Evolutionary conservation across 805 yeast species (phyloP).

Genomic region (Cyberlindnera mycetangii): DNA sequence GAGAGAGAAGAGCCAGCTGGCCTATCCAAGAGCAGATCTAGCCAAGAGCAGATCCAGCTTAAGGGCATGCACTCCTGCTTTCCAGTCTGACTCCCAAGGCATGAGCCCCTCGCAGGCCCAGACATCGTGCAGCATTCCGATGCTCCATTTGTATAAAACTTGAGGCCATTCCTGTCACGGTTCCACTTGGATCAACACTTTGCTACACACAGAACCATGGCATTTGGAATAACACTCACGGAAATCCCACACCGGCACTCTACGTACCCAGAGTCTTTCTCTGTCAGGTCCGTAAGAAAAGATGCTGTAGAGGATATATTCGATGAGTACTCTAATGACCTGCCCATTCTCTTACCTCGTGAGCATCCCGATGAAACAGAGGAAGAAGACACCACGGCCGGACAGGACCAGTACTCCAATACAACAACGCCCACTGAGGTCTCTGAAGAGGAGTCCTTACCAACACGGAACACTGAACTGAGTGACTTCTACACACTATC

Average conservation of each 20-base stretch:
- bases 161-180: too few species aligned
- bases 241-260: not conserved
- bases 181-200: not conserved
- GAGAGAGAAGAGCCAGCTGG: too few species aligned
- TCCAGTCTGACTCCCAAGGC: too few species aligned
- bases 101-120: too few species aligned
- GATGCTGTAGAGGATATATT: conserved; percentile 1
- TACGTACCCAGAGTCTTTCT: not conserved
- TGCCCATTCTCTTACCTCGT: not conserved
- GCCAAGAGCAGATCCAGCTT: too few species aligned
- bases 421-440: not conserved
- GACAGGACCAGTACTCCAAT: not conserved
- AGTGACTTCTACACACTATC: conserved; percentile 57
- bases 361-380: not conserved
- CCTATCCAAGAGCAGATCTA: too few species aligned
- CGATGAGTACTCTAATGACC: not conserved
- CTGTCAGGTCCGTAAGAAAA: not conserved
- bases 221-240: not conserved
- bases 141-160: too few species aligned
- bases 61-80: too few species aligned
- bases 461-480: not conserved
- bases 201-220: too few species aligned
- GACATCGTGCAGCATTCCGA: too few species aligned
- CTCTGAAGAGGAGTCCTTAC: not conserved
- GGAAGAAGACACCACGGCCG: not conserved